Base-by-base conservation (phyloP, 352 stramenopile species). In the Phytophthora cactorum region DNA sequence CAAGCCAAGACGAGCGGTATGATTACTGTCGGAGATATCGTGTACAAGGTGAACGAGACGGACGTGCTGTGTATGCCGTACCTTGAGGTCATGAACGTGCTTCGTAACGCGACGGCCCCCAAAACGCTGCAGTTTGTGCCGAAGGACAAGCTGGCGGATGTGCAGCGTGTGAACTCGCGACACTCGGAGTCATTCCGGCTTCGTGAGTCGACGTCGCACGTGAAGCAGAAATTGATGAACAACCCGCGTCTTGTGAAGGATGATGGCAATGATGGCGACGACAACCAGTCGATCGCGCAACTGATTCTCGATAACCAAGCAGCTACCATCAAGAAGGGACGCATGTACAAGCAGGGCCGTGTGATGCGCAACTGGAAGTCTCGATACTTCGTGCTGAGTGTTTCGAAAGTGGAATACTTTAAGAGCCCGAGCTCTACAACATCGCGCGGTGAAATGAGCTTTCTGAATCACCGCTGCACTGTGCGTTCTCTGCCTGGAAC, bases 361-460 rank as follows among this genome's bases (percentile, higher is more conserved):
- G 79, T 95, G 55, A 91, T 93, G 82, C 83, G 82, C 44, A 87
- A 84, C 50, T 95, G 87, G 87, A 95, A 95, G 68, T 91, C 84
- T n/a, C 82, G 87, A 59, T 95, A 95, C 65, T 95, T 95, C 66
- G 83, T 93, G 62, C 63, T 95, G 15, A 92, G 83, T 75, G 87
- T 95, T 58, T 93, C 85, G 12, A 93, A 95, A 73, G 84, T 94
- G 49, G 84, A 94, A 53, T 90, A 87, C 66, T 93, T 93, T 49
- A 93, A 93, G 67, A 93, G 83, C 65, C 88, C 86, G 22, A 93
- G 82, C 36, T 90, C 85, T 7, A 93, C 85, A 10, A 80, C 82
- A 10, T 82, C 87, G 14, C 87, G 85, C 15, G 87, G 87, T 38
- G 87, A 93, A 57, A 75, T 95, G 71, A 92, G 86, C 43, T 95